Evolutionary conservation across 2,329 filamentous ascomycete species (phyloP).

Genomic region (Xylaria sp.): DNA sequence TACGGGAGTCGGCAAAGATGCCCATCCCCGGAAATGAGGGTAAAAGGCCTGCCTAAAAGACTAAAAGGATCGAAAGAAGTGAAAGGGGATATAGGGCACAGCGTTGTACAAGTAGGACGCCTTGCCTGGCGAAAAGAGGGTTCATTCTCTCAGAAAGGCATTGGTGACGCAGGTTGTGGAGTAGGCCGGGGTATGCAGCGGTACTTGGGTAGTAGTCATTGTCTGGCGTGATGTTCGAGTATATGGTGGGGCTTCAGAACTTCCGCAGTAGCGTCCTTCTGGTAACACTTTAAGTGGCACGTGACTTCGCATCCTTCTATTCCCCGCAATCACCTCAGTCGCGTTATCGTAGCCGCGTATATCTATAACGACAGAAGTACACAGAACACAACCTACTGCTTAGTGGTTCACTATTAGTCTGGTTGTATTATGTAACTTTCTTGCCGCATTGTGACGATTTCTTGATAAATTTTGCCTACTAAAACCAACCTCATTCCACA

Average conservation of each 20-base stretch:
- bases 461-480: not conserved
- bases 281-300: constrained; percentile 26
- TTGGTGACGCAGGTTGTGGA: constrained; percentile 33
- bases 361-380: not conserved
- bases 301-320: constrained; percentile 43
- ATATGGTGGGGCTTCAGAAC: constrained; percentile 18
- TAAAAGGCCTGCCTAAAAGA: not conserved
- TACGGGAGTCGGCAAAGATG: constrained; percentile 13
- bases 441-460: not conserved
- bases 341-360: constrained; percentile 30
- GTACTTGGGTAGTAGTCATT: not conserved
- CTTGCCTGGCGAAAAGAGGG: not conserved
- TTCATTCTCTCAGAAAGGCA: not conserved
- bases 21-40: constrained; percentile 2
- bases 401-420: not conserved
- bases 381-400: not conserved
- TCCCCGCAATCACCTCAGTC: constrained; percentile 30
- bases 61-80: not conserved
- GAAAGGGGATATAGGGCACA: constrained; percentile 8
- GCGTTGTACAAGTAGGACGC: not conserved
- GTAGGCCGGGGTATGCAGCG: constrained; percentile 18
- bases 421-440: constrained; percentile 1
- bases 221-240: not conserved
- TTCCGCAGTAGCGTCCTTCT: constrained; percentile 6
- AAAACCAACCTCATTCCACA: not conserved